These are phyloP conservation scores for Penicillium soppii DNA, from an alignment of 495 filamentous ascomycete genomes.

Conservation along the genomic window DNA sequence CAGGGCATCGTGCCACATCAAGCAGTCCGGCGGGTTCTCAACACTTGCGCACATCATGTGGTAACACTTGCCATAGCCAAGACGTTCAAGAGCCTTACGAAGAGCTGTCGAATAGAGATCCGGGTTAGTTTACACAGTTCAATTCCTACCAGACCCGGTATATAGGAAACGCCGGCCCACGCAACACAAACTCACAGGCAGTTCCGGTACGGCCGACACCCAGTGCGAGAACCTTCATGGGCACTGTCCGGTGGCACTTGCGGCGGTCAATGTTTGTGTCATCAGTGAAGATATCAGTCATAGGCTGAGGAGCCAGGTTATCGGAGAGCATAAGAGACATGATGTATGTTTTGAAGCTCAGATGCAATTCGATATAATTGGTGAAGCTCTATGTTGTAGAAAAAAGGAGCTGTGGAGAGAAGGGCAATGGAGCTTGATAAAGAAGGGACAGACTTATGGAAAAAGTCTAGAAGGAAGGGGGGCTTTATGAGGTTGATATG, in stretches of 20 bases:
- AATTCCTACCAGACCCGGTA: not conserved
- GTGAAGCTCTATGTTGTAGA: not conserved
- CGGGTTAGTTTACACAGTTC: conserved; percentile 11
- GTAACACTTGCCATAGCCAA: conserved; percentile 63
- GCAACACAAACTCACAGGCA: conserved; percentile 49
- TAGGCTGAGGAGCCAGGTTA: conserved; percentile 45
- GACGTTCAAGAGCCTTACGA: conserved; percentile 55
- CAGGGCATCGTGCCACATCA: conserved; percentile 66
- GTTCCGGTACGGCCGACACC: conserved; percentile 67
- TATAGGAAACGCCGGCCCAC: not conserved
- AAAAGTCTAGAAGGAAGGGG: conserved; percentile 31
- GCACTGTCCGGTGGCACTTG: conserved; percentile 61
- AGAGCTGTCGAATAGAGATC: conserved; percentile 42
- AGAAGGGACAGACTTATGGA: conserved; percentile 25
- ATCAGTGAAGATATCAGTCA: conserved; percentile 48
- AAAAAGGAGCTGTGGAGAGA: not conserved
- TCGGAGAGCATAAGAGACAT: conserved; percentile 47
- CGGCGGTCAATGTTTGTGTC: conserved; percentile 63
- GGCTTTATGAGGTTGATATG: conserved; percentile 13
- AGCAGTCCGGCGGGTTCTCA: conserved; percentile 57
- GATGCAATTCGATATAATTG: conserved; percentile 1
- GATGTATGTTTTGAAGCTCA: conserved; percentile 14
- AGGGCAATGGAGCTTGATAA: conserved; percentile 10
- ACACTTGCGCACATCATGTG: conserved; percentile 66
- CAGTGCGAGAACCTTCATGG: conserved; percentile 64